Base-by-base conservation (phyloP, 2,329 filamentous ascomycete genomes). In the Penicillium sp. region DNA sequence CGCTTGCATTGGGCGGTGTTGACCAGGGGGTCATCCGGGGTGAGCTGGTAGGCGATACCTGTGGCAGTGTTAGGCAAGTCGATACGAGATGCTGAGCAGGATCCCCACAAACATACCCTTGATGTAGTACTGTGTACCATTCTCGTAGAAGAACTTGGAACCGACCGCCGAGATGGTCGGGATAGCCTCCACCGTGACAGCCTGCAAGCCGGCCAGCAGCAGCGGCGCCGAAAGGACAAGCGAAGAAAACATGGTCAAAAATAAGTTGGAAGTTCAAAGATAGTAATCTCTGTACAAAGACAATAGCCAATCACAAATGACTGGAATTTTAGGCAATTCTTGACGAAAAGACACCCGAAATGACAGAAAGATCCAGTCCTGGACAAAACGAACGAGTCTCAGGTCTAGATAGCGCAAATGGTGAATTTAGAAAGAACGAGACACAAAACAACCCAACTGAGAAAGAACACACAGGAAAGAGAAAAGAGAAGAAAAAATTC, bases 81-180 rank as follows among this genome's bases (percentile, higher is more conserved):
- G 45, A 39, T 34, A 34, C 42, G 15, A 34, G 34, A 29, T 31
- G n/a, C 23, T 6, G 8, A n/a, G 7, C 16, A 23, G 12, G 36
- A 13, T 4, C 21, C 9, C 21, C 33, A 4, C n/a, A 42, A 6
- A 42, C 69, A 46, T 72, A 88, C 89, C 89, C 76, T 92, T 94
- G 71, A 94, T 81, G 72, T 85, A 94, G 79, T 89, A 95, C 68
- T 95, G 90, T 29, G 85, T 80, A 59, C 90, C 90, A 70, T 92
- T 84, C 65, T 83, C 84, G 61, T 85, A 85, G 77, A 95, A 95
- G 78, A 95, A 90, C 74, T 95, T 95, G 76, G 86, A 85, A 46
- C 90, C 90, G 49, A 86, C 82, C 39, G 75, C 74, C n/a, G 76
- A 76, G 57, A 86, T 81, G 49, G 80, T 81, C 33, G 81, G 74